Evolutionary conservation across 1,284 basidiomycete species (phyloP).

Genomic region (Tilletiaria anomala): DNA sequence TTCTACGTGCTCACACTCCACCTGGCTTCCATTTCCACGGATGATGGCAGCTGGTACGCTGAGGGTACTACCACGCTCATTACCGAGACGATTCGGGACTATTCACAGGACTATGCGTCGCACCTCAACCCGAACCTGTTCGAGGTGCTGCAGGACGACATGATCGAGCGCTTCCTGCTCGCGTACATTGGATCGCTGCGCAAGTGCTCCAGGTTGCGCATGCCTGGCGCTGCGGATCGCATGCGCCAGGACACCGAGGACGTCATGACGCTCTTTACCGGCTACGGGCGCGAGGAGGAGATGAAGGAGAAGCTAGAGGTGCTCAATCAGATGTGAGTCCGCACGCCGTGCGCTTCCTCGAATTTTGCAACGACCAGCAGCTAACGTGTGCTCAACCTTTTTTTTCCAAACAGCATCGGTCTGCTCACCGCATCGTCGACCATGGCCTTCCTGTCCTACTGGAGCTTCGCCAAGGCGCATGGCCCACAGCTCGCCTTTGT

Average conservation of each 20-base stretch:
- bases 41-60: slow-evolving; percentile 27
- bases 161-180: slow-evolving; percentile 79
- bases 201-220: slow-evolving; percentile 68
- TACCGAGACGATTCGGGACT: slow-evolving; percentile 88
- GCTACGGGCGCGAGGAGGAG: slow-evolving; percentile 63
- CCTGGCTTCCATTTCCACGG: slow-evolving; percentile 38
- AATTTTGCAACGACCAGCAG: slow-evolving; percentile 2
- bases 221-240: slow-evolving; percentile 66
- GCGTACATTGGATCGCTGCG: slow-evolving; percentile 77
- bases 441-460: slow-evolving; percentile 78
- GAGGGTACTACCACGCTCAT: slow-evolving; percentile 66
- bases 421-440: slow-evolving; percentile 80
- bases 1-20: neutral
- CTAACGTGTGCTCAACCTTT: neutral
- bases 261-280: slow-evolving; percentile 65
- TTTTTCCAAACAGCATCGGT: slow-evolving; percentile 50
- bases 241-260: slow-evolving; percentile 68
- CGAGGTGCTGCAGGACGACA: slow-evolving; percentile 80
- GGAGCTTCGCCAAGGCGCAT: slow-evolving; percentile 88
- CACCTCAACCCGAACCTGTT: slow-evolving; percentile 82
- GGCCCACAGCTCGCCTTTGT: slow-evolving; percentile 85
- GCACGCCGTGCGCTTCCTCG: neutral
- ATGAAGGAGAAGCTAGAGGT: slow-evolving; percentile 72
- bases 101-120: slow-evolving; percentile 77
- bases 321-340: slow-evolving; percentile 48